phyloP scores from a whole-genome alignment of 345 rosid species.

The Eucalyptus sp. region DNA sequence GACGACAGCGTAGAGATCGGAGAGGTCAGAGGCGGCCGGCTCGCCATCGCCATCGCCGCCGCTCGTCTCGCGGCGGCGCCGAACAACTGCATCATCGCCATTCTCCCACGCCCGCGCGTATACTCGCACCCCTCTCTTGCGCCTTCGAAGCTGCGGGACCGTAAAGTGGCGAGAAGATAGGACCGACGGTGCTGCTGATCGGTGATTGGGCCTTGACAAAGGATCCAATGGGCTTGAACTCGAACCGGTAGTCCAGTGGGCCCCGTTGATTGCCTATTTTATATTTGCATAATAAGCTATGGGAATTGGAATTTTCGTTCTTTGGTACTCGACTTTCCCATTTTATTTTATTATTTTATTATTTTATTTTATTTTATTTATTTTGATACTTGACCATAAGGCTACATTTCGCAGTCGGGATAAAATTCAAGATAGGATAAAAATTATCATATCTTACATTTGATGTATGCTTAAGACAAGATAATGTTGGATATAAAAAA shows the following conservation, averaged over 20 bases:
- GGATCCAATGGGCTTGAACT: background rate
- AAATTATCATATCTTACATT: rapidly evolving
- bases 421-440: rapidly evolving
- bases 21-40: background rate
- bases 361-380: too few relatives aligned
- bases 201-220: background rate
- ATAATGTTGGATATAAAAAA: rapidly evolving
- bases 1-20: background rate
- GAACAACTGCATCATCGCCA: slow-evolving; percentile 22
- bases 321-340: background rate
- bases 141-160: background rate
- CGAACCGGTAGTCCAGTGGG: background rate
- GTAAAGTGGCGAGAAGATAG: background rate
- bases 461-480: rapidly evolving
- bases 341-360: too few relatives aligned
- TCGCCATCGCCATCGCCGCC: slow-evolving; percentile 7
- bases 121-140: background rate
- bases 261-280: background rate
- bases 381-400: too few relatives aligned
- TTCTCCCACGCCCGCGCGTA: background rate
- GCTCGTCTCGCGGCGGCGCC: background rate
- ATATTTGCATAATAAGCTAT: background rate
- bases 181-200: background rate
- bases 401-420: rapidly evolving
- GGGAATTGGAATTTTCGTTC: background rate